These are phyloP conservation scores for Recurvomyces mirabilis DNA, from an alignment of 495 filamentous ascomycete species.

Conservation along the genomic window DNA sequence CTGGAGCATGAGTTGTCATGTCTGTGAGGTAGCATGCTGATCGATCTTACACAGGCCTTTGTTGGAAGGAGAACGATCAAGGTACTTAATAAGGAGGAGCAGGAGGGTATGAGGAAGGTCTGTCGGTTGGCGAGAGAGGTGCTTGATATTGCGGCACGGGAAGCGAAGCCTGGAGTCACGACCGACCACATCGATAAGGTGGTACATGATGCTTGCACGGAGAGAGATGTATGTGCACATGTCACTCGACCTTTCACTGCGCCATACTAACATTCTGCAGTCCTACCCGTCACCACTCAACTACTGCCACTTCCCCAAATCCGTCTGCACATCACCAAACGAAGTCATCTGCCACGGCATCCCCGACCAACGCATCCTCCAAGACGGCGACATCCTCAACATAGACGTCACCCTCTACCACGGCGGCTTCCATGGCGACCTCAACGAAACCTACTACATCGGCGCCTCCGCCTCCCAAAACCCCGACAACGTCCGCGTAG, in stretches of 20 bases:
- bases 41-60: conserved; percentile 29
- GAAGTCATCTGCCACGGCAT: conserved; percentile 65
- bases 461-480: conserved; percentile 29
- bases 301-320: conserved; percentile 95
- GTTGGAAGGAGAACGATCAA: conserved; percentile 63
- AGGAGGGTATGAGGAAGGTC: conserved; percentile 85
- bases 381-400: conserved; percentile 36
- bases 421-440: conserved; percentile 34
- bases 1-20: not conserved
- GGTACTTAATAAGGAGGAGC: conserved; percentile 65
- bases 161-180: conserved; percentile 73
- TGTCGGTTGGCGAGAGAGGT: conserved; percentile 85
- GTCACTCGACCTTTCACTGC: not conserved
- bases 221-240: conserved; percentile 60
- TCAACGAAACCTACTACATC: conserved; percentile 38
- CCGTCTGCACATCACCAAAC: conserved; percentile 88
- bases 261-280: conserved; percentile 36
- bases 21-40: not conserved
- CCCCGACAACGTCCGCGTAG: conserved; percentile 32
- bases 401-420: conserved; percentile 36
- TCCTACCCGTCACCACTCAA: conserved; percentile 94
- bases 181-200: conserved; percentile 95
- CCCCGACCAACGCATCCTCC: conserved; percentile 31
- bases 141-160: conserved; percentile 77
- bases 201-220: conserved; percentile 90